A percentile compares a stretch with the other conserved stretches of the same genome.
Conservation (phyloP, 768 basidiomycete species). For the Leccinum obscurum region DNA sequence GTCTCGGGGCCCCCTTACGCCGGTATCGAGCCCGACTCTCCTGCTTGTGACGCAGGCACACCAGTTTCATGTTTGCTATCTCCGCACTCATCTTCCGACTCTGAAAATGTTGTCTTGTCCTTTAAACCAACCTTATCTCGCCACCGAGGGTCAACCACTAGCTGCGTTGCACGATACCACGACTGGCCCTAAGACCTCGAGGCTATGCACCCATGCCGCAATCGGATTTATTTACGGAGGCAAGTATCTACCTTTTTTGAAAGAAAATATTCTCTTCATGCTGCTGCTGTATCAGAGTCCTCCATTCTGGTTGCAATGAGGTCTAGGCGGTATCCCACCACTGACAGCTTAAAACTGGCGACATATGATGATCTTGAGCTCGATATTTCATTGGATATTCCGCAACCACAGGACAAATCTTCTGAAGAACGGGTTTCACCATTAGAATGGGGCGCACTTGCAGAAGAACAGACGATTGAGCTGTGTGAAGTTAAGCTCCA, state of each 20-base stretch:
- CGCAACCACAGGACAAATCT: slow-evolving; percentile 13
- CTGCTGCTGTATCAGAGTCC: slow-evolving; percentile 40
- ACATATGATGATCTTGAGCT: slow-evolving; percentile 46
- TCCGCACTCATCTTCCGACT: slow-evolving; percentile 44
- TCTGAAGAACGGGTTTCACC: slow-evolving; percentile 26
- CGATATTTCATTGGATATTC: slow-evolving; percentile 27
- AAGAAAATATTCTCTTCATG: not conserved
- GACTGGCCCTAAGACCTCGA: slow-evolving; percentile 39
- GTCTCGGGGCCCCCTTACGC: slow-evolving; percentile 54
- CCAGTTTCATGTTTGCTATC: slow-evolving; percentile 52
- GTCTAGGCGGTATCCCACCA: slow-evolving; percentile 48
- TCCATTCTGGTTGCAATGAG: slow-evolving; percentile 65
- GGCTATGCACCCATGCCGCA: slow-evolving; percentile 55
- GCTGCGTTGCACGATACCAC: slow-evolving; percentile 32
- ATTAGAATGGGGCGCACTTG: slow-evolving; percentile 52
- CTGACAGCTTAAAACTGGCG: slow-evolving; percentile 28
- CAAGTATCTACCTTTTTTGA: slow-evolving; percentile 19
- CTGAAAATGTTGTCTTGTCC: slow-evolving; percentile 52
- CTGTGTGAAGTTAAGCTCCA: slow-evolving; percentile 58
- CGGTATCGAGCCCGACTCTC: slow-evolving; percentile 54
- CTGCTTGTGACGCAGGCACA: slow-evolving; percentile 67
- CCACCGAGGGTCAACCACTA: slow-evolving; percentile 35
- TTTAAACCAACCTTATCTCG: slow-evolving; percentile 42
- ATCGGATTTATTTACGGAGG: slow-evolving; percentile 64
- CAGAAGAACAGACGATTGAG: slow-evolving; percentile 61